phyloP scores from a whole-genome alignment of 2,329 filamentous ascomycete species.

The Hypoxylon sp. region DNA sequence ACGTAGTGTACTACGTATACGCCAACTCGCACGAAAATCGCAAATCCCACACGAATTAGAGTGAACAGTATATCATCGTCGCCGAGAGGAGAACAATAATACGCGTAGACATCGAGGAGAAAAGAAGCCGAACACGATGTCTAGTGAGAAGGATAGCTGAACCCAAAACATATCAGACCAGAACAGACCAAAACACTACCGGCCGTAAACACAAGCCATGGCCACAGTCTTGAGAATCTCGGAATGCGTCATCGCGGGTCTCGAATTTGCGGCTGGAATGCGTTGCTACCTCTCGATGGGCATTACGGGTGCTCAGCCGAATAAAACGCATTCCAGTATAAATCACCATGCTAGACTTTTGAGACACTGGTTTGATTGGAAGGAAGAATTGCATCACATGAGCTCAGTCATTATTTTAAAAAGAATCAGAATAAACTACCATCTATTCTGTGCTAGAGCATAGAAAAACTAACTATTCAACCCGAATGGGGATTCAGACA shows the following conservation, averaged over 20 bases:
- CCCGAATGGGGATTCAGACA: not conserved
- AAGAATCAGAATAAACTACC: not conserved
- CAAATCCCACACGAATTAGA: not conserved
- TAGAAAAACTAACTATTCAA: not conserved
- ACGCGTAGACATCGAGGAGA: not conserved
- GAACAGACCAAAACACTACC: constrained; percentile 26
- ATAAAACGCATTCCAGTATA: constrained; percentile 35
- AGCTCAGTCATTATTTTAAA: not conserved
- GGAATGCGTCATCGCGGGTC: constrained; percentile 38
- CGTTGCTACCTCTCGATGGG: constrained; percentile 24
- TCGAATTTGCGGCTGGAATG: constrained; percentile 32
- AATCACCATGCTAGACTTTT: constrained; percentile 22
- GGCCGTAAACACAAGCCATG: constrained; percentile 22
- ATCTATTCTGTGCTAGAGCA: not conserved
- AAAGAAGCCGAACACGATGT: constrained; percentile 6
- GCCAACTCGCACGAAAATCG: not conserved
- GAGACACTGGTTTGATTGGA: constrained; percentile 16
- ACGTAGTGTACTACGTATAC: not conserved
- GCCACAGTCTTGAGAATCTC: constrained; percentile 12
- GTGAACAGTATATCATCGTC: not conserved
- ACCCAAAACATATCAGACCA: constrained; percentile 6
- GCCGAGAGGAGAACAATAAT: not conserved
- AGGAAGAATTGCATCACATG: not conserved
- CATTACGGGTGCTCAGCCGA: constrained; percentile 1
- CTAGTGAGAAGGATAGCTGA: not conserved